These are phyloP conservation scores for sorghum (Sorghum bicolor) DNA, from an alignment of 176 grass and related monocot genomes.

Conservation along the genomic window Sorghum_bicolor_NCBIv3 NC_012877.2:47695501-47696000, in stretches of 20 bases:
- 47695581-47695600: slow-evolving; percentile 33
- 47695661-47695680: slow-evolving; percentile 39
- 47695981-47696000: slow-evolving; percentile 43
- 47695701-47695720: slow-evolving; percentile 48
- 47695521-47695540: slow-evolving; percentile 34
- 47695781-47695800: slow-evolving; percentile 48
- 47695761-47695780: slow-evolving; percentile 13
- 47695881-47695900: slow-evolving; percentile 76
- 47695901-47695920: slow-evolving; percentile 68
- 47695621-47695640: slow-evolving; percentile 20
- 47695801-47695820: slow-evolving; percentile 56
- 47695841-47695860: slow-evolving; percentile 52
- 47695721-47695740: slow-evolving; percentile 26
- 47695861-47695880: slow-evolving; percentile 75
- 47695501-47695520: slow-evolving; percentile 26
- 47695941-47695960: slow-evolving; percentile 49
- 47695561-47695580: slow-evolving; percentile 43
- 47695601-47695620: slow-evolving; percentile 40
- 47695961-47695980: slow-evolving; percentile 53
- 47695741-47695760: slow-evolving; percentile 29
- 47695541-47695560: slow-evolving; percentile 43
- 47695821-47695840: slow-evolving; percentile 57
- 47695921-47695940: slow-evolving; percentile 63
- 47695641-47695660: slow-evolving; percentile 1
- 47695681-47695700: slow-evolving; percentile 62